A percentile compares a stretch with the other conserved stretches of the same genome.
phyloP scores from a whole-genome alignment of 176 grass and related monocot genomes.

The Oryza coarctata region DNA sequence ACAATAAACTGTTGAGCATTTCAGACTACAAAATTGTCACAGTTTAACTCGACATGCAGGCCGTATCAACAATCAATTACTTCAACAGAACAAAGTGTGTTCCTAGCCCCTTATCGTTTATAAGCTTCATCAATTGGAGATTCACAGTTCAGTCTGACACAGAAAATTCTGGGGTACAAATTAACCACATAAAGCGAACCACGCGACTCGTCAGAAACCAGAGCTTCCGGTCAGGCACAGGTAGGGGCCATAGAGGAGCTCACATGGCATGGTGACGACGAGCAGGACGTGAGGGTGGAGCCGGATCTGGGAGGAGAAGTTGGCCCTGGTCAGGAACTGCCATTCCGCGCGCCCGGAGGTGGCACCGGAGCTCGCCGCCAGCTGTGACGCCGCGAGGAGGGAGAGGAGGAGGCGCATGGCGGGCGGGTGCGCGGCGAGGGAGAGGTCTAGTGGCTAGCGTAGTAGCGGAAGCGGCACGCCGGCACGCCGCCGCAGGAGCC shows the following conservation, averaged over 20 bases:
- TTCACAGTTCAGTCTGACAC: neutral
- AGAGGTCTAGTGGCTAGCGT: neutral
- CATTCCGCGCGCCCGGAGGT: constrained; percentile 38
- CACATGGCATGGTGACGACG: constrained; percentile 80
- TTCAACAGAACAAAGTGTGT: neutral
- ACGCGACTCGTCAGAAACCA: neutral
- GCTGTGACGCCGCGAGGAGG: neutral
- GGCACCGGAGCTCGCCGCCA: constrained; percentile 17
- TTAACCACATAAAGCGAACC: neutral
- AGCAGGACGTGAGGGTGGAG: constrained; percentile 65
- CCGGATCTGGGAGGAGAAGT: constrained; percentile 93
- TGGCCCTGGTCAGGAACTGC: constrained; percentile 58
- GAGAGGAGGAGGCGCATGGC: constrained; percentile 43
- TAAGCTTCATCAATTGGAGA: neutral
- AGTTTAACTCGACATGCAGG: constrained; percentile 3
- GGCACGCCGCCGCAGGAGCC: too few species aligned
- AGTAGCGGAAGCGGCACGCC: too few species aligned
- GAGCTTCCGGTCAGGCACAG: neutral
- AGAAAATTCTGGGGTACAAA: neutral
- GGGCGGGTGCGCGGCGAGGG: constrained; percentile 1
- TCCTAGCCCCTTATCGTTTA: neutral
- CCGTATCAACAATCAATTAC: constrained; percentile 1
- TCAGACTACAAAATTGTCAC: neutral
- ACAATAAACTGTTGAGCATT: neutral
- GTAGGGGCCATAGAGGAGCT: neutral